Evolutionary conservation across 2,329 filamentous ascomycete genomes (phyloP), one percentile per base, ranked within the genome.

Genomic region (Pseudogymnoascus sp.): DNA sequence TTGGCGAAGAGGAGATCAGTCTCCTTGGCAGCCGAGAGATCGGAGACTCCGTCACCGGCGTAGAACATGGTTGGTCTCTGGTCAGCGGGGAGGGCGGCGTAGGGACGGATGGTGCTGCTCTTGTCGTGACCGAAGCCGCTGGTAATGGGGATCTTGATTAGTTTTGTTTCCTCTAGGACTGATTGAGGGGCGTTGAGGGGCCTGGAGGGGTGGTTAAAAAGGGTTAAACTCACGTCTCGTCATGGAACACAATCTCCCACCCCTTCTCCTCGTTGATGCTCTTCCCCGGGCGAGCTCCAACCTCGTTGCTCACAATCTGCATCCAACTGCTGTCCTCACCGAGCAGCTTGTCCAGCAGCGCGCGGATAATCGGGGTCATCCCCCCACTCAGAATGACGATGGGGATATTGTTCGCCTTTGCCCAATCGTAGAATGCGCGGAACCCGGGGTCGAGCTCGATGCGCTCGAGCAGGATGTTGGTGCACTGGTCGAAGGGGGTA

Each of bases 1-100:
- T 97, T 97, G 62, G 93, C 93, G 72, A 97, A 97, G 37, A 97
- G 81, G 62, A 97, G 78, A 74, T 97, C 92, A 2, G 93, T 96
- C 80, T 97, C 93, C 70, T 89, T 86, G 2, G 95, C 93, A 7
- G 93, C 95, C 26, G 90, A 96, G 61, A 97, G 80, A 74, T 97
- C 93, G 2, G 90, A 96, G 4, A 97, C 91, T 59, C 93, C 93
- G 70, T 97, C 93, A 64, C 95, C 95, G 33, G 95, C 93, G 72
- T 99, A 99, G 75, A 97, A 91, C 78, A 97, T 85, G 40, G 86
- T 87, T 1, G 95, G 95, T 44, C 92, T 83, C 71, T 89, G 77
- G 33, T 80, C 75, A 13, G 80, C 80, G 0, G 90, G 86, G 47
- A 96, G 80, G 26, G 85, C 81, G 2, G 88, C 87, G 77, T 97